Conservation (phyloP, 106 monocot genomes). For the Cymbidium sinense region DNA sequence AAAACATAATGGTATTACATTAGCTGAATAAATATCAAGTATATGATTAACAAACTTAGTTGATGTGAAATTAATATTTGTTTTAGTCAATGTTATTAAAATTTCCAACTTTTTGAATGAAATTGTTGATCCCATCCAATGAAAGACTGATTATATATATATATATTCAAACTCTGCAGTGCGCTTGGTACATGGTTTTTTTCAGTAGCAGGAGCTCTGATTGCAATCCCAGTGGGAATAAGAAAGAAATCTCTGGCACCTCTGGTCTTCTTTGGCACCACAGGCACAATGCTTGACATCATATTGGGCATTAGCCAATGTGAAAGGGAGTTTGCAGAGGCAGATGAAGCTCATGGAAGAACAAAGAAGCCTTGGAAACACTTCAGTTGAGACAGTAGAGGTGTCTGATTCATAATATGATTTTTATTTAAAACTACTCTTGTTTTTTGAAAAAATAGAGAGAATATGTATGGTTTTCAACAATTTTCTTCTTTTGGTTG, state of each 20-base stretch:
- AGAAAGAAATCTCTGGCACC: slow-evolving; percentile 77
- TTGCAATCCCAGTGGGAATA: slow-evolving; percentile 95
- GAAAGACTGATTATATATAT: neutral
- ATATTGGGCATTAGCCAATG: slow-evolving; percentile 87
- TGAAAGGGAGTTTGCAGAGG: slow-evolving; percentile 84
- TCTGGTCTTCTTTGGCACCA: slow-evolving; percentile 92
- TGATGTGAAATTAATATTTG: too few relatives aligned
- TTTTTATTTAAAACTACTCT: too few relatives aligned
- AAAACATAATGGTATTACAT: too few relatives aligned
- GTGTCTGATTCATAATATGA: neutral
- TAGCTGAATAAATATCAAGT: too few relatives aligned
- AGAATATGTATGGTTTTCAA: too few relatives aligned
- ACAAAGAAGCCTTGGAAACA: slow-evolving; percentile 26
- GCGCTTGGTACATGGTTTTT: slow-evolving; percentile 95
- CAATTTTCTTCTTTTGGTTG: too few relatives aligned
- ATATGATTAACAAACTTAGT: too few relatives aligned
- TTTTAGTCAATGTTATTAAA: too few relatives aligned
- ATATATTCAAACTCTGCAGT: slow-evolving; percentile 37
- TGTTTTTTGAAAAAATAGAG: too few relatives aligned
- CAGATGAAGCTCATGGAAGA: slow-evolving; percentile 77
- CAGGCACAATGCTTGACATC: slow-evolving; percentile 98
- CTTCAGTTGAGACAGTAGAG: slow-evolving; percentile 12
- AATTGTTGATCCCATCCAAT: too few relatives aligned
- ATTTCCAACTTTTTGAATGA: too few relatives aligned
- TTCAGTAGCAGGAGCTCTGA: slow-evolving; percentile 69